Percentiles rank a stretch among this genome's conserved stretches.
phyloP scores from a whole-genome alignment of 345 rosid genomes.

The Eutrema heterophyllum region DNA sequence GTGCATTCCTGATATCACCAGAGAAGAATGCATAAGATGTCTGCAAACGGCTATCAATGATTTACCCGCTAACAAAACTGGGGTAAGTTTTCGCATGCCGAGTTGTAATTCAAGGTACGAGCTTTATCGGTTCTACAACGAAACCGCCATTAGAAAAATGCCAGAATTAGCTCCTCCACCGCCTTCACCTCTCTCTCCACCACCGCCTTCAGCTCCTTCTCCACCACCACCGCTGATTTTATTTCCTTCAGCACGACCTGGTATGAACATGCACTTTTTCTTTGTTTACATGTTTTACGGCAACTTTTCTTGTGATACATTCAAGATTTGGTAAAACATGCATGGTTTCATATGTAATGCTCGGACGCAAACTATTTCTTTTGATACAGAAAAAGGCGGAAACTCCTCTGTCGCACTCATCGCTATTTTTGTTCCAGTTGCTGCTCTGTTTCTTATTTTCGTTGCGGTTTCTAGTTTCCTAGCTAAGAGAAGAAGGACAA shows the following conservation, averaged over 20 bases:
- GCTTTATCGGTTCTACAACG: no score
- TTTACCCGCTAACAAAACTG: no score
- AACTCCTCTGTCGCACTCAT: conserved; percentile 13
- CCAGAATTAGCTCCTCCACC: no score
- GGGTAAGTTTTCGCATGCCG: no score
- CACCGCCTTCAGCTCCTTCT: background rate
- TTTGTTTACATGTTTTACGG: background rate
- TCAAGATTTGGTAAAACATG: background rate
- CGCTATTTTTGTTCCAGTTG: conserved; percentile 29
- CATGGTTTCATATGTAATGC: no score
- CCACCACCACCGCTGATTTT: background rate
- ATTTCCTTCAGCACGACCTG: background rate
- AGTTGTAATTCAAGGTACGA: no score
- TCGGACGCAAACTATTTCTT: background rate
- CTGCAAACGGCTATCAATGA: no score
- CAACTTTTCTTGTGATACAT: background rate
- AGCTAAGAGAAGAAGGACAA: conserved; percentile 13
- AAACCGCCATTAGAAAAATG: no score
- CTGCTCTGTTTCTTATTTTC: conserved; percentile 6
- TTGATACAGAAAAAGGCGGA: conserved; percentile 24
- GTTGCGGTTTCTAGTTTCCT: conserved; percentile 13
- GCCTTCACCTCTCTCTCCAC: no score
- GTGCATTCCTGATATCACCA: no score
- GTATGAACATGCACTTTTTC: background rate
- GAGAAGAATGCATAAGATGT: no score